A percentile compares a stretch with the other conserved stretches of the same genome.
Conservation (phyloP, 2,329 filamentous ascomycete genomes). For the Neonectria sp. region DNA sequence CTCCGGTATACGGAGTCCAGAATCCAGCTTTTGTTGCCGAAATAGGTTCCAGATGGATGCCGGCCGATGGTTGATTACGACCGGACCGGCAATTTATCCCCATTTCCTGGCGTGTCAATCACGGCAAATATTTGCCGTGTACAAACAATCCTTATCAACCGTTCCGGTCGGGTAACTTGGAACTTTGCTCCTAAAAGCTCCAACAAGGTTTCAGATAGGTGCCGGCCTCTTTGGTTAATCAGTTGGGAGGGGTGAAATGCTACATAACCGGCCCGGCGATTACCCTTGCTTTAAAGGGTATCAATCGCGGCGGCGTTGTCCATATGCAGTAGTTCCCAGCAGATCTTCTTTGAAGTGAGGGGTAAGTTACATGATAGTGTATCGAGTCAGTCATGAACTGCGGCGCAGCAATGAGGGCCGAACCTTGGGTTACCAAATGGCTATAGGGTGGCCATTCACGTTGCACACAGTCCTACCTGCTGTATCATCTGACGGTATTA, state of each 20-base stretch:
- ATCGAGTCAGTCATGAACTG: slow-evolving; percentile 1
- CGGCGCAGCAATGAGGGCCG: not conserved
- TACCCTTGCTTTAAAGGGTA: not conserved
- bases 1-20: not conserved
- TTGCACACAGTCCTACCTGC: not conserved
- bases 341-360: slow-evolving; percentile 13
- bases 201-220: slow-evolving; percentile 1
- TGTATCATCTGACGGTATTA: not conserved
- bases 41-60: not conserved
- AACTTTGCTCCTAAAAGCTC: not conserved
- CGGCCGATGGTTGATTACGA: not conserved
- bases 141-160: slow-evolving; percentile 16
- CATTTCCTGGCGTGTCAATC: slow-evolving; percentile 1
- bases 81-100: slow-evolving; percentile 15
- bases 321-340: slow-evolving; percentile 12
- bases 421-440: not conserved
- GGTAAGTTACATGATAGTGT: slow-evolving; percentile 4
- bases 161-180: not conserved
- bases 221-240: not conserved
- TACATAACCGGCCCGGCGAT: slow-evolving; percentile 18
- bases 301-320: slow-evolving; percentile 1
- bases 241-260: slow-evolving; percentile 17
- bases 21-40: not conserved
- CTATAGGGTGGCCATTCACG: not conserved
- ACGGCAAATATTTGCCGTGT: not conserved